Conservation (phyloP, 2,329 filamentous ascomycete genomes). For the Fusarium avenaceum region DNA sequence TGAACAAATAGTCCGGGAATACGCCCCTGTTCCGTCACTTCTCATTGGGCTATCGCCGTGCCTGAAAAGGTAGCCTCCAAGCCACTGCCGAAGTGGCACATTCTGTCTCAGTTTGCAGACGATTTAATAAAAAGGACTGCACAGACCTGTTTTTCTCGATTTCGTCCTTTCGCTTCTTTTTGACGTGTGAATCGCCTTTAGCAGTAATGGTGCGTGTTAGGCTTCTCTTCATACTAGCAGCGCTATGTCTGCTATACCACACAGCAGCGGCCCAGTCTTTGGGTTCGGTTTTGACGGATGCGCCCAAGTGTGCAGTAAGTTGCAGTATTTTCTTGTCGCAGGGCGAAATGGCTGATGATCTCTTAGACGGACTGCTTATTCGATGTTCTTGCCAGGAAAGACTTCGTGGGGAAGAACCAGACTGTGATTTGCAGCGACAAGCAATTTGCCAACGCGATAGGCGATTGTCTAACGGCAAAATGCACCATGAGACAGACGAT, state of each 20-base stretch:
- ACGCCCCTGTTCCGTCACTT: neutral
- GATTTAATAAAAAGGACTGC: conserved; percentile 1
- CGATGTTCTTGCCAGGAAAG: neutral
- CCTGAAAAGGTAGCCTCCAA: neutral
- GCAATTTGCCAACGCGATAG: conserved; percentile 5
- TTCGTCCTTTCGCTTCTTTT: neutral
- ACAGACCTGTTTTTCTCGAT: neutral
- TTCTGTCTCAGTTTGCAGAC: neutral
- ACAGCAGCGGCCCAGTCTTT: neutral
- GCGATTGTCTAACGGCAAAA: conserved; percentile 1
- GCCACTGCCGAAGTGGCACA: conserved; percentile 16
- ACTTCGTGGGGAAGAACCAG: conserved; percentile 1
- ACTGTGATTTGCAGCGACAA: neutral
- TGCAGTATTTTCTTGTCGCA: neutral
- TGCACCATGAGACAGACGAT: conserved; percentile 17
- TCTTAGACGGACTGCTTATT: neutral
- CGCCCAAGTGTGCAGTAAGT: conserved; percentile 10
- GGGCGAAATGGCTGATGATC: neutral
- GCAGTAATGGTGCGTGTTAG: neutral
- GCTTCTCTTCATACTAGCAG: neutral
- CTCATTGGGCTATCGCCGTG: neutral
- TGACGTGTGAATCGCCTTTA: neutral
- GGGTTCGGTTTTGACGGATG: neutral
- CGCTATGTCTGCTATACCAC: neutral
- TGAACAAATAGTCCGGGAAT: neutral